phyloP scores from a whole-genome alignment of 140 eudicot species.

The Ambrosia hybrid region DNA sequence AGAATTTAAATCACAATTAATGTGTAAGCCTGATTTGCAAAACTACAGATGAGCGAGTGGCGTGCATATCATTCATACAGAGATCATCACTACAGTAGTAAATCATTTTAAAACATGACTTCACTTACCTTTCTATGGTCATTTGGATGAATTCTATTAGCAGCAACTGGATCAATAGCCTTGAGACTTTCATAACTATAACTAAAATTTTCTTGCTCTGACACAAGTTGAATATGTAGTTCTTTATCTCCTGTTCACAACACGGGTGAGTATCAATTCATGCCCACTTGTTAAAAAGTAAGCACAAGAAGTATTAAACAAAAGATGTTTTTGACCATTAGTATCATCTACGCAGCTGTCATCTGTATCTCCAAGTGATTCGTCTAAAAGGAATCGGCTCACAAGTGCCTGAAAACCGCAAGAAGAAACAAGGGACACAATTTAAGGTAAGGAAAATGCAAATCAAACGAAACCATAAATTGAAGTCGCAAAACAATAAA shows the following conservation, averaged over 20 bases:
- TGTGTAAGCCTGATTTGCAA: neutral
- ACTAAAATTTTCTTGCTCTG: constrained; percentile 25
- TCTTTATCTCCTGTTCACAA: constrained; percentile 41
- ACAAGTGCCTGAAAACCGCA: constrained; percentile 74
- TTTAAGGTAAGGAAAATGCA: neutral
- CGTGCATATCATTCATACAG: too few relatives aligned
- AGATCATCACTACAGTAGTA: neutral
- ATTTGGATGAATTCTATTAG: constrained; percentile 91
- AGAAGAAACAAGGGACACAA: constrained; percentile 3
- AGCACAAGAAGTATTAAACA: neutral
- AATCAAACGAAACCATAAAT: constrained; percentile 3
- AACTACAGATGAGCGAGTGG: neutral
- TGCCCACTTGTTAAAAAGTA: neutral
- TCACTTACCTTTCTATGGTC: constrained; percentile 77
- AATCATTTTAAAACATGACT: neutral
- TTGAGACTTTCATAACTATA: constrained; percentile 54
- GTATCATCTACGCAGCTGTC: constrained; percentile 39
- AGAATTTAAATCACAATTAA: neutral
- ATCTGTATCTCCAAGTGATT: constrained; percentile 51
- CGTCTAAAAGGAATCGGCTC: constrained; percentile 82
- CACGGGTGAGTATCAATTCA: neutral
- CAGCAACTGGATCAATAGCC: constrained; percentile 84
- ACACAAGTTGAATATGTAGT: constrained; percentile 34
- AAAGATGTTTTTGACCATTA: constrained; percentile 42
- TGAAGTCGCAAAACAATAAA: constrained; percentile 1